Evolutionary conservation across 1,284 basidiomycete species (phyloP).

Genomic region (Moesziomyces globuligerus): DNA sequence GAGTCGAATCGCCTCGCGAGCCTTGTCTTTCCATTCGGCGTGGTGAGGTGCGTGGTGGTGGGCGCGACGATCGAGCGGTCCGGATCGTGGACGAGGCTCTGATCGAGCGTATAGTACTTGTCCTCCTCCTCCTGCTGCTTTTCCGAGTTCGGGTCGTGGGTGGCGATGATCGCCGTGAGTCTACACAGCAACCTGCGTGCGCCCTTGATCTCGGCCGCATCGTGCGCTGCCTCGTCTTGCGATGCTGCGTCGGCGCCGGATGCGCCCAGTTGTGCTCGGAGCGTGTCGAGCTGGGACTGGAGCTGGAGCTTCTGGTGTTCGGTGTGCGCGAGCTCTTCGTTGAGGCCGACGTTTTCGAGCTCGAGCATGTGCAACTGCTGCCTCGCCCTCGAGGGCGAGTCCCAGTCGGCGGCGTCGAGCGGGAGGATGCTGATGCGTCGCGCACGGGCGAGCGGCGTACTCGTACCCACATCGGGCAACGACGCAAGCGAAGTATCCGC

Average conservation of each 20-base stretch:
- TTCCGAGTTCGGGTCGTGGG: constrained; percentile 18
- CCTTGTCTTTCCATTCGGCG: constrained; percentile 18
- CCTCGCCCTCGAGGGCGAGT: constrained; percentile 6
- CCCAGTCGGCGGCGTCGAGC: constrained; percentile 9
- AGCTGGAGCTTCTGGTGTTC: constrained; percentile 5
- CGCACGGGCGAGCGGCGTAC: constrained; percentile 10
- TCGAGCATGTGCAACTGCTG: constrained; percentile 14
- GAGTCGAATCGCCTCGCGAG: constrained; percentile 5
- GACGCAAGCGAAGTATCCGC: constrained; percentile 13
- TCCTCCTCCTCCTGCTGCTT: too few relatives aligned
- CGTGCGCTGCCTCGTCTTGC: neutral
- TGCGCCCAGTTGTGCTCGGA: too few relatives aligned
- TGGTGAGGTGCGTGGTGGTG: constrained; percentile 6
- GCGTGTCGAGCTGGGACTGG: neutral
- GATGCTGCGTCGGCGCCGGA: too few relatives aligned
- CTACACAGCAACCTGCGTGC: constrained; percentile 19
- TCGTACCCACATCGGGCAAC: neutral
- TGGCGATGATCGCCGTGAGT: constrained; percentile 4
- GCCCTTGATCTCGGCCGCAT: constrained; percentile 8
- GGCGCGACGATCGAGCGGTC: constrained; percentile 23
- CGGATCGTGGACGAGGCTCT: constrained; percentile 23
- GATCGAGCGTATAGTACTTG: constrained; percentile 14
- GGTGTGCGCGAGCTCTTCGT: constrained; percentile 8
- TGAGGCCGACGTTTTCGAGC: constrained; percentile 27
- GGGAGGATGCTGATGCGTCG: constrained; percentile 20